phyloP scores from a whole-genome alignment of 345 rosid species.

The Alliaria petiolata region DNA sequence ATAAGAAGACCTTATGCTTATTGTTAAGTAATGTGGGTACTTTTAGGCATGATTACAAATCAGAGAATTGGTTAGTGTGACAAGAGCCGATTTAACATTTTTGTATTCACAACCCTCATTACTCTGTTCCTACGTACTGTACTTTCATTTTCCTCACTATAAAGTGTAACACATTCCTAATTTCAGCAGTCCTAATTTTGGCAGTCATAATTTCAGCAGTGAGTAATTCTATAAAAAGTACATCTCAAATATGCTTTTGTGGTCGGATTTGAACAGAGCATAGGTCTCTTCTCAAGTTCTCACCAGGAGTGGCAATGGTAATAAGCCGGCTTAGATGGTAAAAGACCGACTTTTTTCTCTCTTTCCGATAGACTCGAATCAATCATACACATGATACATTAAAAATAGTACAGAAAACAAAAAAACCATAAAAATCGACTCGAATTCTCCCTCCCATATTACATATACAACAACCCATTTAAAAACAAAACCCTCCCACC shows the following conservation, averaged over 20 bases:
- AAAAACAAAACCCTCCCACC: not conserved
- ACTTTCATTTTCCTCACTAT: too few relatives aligned
- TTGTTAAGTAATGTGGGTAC: not conserved
- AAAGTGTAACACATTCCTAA: not conserved
- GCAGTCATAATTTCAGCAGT: too few relatives aligned
- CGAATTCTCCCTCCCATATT: slow-evolving; percentile 23
- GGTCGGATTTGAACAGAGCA: not conserved
- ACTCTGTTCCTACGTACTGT: not conserved
- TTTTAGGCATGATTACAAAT: too few relatives aligned
- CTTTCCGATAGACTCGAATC: slow-evolving; percentile 6
- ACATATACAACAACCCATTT: slow-evolving; percentile 24
- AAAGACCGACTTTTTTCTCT: not conserved
- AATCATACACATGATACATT: not conserved
- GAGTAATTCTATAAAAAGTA: too few relatives aligned
- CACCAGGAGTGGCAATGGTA: not conserved
- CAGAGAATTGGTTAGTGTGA: not conserved
- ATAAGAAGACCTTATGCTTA: slow-evolving; percentile 19
- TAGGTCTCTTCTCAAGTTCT: not conserved
- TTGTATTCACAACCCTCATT: not conserved
- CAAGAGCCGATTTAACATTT: not conserved
- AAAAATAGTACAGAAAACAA: slow-evolving; percentile 1
- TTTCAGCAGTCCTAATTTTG: not conserved
- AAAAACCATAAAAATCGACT: slow-evolving; percentile 24
- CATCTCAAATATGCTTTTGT: not conserved
- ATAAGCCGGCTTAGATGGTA: not conserved